These are phyloP conservation scores for Zygosaccharomyces pseudobailii DNA, from an alignment of 1,139 yeast genomes.

Conservation along the genomic window DNA sequence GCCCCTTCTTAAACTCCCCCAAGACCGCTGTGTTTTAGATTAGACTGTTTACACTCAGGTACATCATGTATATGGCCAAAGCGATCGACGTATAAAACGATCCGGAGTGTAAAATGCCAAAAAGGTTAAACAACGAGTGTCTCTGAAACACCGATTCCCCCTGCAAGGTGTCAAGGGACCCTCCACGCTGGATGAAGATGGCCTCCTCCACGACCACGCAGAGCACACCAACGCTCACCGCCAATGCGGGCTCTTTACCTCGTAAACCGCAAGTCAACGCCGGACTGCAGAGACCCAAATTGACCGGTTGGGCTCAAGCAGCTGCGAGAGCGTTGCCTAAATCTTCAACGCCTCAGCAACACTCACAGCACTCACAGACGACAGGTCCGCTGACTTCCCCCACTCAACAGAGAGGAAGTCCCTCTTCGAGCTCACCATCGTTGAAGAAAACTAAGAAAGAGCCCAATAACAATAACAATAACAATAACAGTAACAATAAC, in stretches of 20 bases:
- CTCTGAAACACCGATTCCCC: not conserved
- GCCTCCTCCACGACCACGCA: slow-evolving; percentile 2
- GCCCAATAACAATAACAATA: not conserved
- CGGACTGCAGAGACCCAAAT: slow-evolving; percentile 17
- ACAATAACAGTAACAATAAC: not conserved
- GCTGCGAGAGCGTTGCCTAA: slow-evolving; percentile 29
- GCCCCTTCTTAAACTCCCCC: too few species aligned
- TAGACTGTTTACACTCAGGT: too few species aligned
- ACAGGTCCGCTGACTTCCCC: not conserved
- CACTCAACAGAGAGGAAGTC: not conserved
- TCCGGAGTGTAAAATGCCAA: too few species aligned
- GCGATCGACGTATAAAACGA: too few species aligned
- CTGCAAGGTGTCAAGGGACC: not conserved
- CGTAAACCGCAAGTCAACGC: slow-evolving; percentile 2
- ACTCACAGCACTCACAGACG: slow-evolving; percentile 4
- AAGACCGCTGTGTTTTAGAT: too few species aligned
- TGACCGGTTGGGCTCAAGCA: slow-evolving; percentile 34
- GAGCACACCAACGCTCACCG: not conserved
- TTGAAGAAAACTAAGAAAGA: not conserved
- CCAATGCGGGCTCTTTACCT: slow-evolving; percentile 1
- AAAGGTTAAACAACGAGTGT: not conserved
- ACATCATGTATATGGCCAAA: too few species aligned
- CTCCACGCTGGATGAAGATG: slow-evolving; percentile 1
- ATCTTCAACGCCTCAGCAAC: slow-evolving; percentile 3
- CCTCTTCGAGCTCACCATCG: not conserved